Conservation (phyloP, 1,139 yeast genomes). For the Candida albicans region DNA sequence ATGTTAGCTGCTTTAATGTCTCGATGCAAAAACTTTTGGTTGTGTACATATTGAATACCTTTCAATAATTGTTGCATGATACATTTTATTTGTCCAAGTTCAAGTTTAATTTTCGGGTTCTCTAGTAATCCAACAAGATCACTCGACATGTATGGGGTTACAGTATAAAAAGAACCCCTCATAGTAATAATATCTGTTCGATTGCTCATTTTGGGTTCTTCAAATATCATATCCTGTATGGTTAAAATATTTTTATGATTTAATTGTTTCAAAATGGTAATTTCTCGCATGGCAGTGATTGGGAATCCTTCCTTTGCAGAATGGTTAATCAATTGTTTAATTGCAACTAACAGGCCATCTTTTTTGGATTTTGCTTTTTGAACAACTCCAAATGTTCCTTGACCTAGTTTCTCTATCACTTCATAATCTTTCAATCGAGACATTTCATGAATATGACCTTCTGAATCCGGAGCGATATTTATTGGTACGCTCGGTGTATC, state of each 20-base stretch:
- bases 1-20: slow-evolving; percentile 96
- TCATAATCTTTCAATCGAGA: slow-evolving; percentile 32
- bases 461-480: background rate
- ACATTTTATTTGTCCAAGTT: slow-evolving; percentile 75
- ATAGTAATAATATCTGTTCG: slow-evolving; percentile 37
- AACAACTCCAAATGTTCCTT: slow-evolving; percentile 52
- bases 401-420: slow-evolving; percentile 42
- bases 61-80: slow-evolving; percentile 73
- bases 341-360: slow-evolving; percentile 41
- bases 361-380: slow-evolving; percentile 39
- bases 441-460: slow-evolving; percentile 26
- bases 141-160: slow-evolving; percentile 89
- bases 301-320: slow-evolving; percentile 93
- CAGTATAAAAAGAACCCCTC: slow-evolving; percentile 72
- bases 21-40: slow-evolving; percentile 70
- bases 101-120: slow-evolving; percentile 68
- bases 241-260: slow-evolving; percentile 72
- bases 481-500: background rate
- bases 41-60: slow-evolving; percentile 85
- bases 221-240: slow-evolving; percentile 79
- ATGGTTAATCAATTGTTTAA: slow-evolving; percentile 80
- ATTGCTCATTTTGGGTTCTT: slow-evolving; percentile 45
- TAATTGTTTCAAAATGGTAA: slow-evolving; percentile 73
- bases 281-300: slow-evolving; percentile 91
- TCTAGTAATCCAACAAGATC: slow-evolving; percentile 92